These are phyloP conservation scores for Nicotiana tomentosiformis DNA, from an alignment of 257 asterid genomes.

Conservation along the genomic window DNA sequence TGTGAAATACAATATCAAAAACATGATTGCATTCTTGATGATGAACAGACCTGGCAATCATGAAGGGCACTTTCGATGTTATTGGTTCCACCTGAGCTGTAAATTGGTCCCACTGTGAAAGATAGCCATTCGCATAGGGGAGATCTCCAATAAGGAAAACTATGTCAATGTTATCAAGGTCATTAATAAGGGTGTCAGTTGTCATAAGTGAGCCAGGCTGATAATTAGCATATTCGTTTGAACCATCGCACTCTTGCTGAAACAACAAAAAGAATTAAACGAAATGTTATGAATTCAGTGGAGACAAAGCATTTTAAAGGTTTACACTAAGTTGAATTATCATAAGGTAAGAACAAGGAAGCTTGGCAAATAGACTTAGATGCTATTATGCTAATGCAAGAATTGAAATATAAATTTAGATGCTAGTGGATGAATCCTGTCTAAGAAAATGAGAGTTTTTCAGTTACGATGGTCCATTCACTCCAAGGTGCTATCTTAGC, in stretches of 20 bases:
- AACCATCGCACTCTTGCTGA: constrained; percentile 93
- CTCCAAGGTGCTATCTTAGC: background rate
- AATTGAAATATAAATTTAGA: background rate
- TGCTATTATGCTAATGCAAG: background rate
- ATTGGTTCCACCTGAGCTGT: constrained; percentile 81
- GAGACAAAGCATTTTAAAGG: background rate
- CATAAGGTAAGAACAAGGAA: background rate
- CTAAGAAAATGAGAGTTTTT: background rate
- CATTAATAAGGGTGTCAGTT: constrained; percentile 68
- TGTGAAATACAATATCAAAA: background rate
- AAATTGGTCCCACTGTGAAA: constrained; percentile 90
- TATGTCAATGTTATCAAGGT: constrained; percentile 41
- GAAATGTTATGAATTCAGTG: too few relatives aligned
- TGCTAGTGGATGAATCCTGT: background rate
- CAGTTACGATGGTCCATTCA: background rate
- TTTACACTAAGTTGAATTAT: background rate
- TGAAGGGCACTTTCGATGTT: constrained; percentile 68
- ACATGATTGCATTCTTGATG: background rate
- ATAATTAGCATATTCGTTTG: constrained; percentile 71
- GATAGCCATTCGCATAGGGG: constrained; percentile 53
- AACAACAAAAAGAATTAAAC: background rate
- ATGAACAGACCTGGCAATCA: constrained; percentile 68
- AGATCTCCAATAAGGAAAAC: constrained; percentile 63
- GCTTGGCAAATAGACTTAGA: background rate
- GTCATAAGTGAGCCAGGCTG: constrained; percentile 86